Percentiles rank a stretch among this genome's conserved stretches.
These are phyloP conservation scores for Amylocystis lapponica DNA, from an alignment of 768 basidiomycete species.

Conservation along the genomic window DNA sequence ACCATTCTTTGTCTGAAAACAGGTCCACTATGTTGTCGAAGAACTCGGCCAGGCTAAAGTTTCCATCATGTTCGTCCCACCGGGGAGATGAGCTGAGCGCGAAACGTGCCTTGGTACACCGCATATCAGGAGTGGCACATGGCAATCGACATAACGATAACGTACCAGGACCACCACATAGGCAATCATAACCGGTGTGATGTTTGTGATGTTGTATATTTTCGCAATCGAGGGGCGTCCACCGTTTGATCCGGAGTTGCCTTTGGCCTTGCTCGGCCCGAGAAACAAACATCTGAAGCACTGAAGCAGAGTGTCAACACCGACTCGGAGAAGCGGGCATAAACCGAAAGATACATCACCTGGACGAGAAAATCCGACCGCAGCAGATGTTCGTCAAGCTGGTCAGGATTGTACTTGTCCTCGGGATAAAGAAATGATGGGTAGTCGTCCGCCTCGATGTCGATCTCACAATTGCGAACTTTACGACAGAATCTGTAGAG, in stretches of 20 bases:
- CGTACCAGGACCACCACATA: background rate
- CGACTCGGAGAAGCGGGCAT: background rate
- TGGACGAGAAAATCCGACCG: background rate
- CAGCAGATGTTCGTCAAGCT: background rate
- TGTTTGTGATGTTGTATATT: too few relatives aligned
- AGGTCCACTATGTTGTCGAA: background rate
- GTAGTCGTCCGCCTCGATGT: background rate
- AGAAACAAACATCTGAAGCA: too few relatives aligned
- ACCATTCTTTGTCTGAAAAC: background rate
- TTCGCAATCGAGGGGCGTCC: too few relatives aligned
- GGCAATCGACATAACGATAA: too few relatives aligned
- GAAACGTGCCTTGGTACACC: background rate
- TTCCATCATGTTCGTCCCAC: background rate
- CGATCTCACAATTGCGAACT: background rate
- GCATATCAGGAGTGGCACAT: background rate
- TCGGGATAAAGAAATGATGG: background rate
- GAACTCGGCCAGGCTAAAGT: background rate
- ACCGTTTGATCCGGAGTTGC: too few relatives aligned
- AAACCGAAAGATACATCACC: background rate
- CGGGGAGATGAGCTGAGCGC: background rate
- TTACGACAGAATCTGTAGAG: background rate
- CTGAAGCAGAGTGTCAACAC: too few relatives aligned
- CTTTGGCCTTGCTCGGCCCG: background rate
- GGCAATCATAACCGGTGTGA: background rate
- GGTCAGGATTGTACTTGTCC: background rate